Percentiles rank a stretch among this genome's conserved stretches.
Conservation (phyloP, 202 grass and related monocot species). For the Zizania palustris region DNA sequence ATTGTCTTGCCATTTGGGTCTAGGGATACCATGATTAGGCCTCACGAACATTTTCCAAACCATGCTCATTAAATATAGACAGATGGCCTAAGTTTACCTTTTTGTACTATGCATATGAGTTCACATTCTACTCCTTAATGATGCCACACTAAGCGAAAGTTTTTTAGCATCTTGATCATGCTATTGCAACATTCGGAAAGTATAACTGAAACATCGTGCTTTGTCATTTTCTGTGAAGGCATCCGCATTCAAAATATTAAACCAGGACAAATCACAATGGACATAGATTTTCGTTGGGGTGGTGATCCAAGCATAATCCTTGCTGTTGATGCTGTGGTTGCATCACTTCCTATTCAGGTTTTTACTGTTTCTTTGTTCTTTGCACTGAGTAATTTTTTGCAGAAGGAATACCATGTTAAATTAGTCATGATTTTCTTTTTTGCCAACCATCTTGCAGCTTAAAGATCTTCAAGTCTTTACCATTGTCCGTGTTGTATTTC, state of each 20-base stretch:
- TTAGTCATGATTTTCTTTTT: not conserved
- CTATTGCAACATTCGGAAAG: no score
- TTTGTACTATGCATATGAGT: no score
- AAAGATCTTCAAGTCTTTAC: conserved; percentile 97
- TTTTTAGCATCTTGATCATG: no score
- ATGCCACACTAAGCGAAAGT: no score
- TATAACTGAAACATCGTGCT: not conserved
- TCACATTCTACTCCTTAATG: no score
- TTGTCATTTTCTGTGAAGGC: conserved; percentile 61
- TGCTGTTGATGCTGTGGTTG: conserved; percentile 84
- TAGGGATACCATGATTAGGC: no score
- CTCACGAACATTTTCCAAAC: no score
- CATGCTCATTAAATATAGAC: no score
- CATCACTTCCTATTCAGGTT: conserved; percentile 97
- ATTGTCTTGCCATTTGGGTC: no score
- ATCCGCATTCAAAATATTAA: conserved; percentile 89
- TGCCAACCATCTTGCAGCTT: conserved; percentile 54
- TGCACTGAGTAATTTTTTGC: conserved; percentile 1
- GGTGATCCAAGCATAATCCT: conserved; percentile 96
- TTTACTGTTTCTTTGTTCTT: conserved; percentile 1
- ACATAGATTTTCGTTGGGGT: conserved; percentile 97
- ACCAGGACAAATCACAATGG: conserved; percentile 92
- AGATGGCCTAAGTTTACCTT: no score
- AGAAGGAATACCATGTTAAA: conserved; percentile 19
- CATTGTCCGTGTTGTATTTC: conserved; percentile 93